These are phyloP conservation scores for Citrus medica DNA, from an alignment of 345 rosid genomes.

Conservation along the genomic window DNA sequence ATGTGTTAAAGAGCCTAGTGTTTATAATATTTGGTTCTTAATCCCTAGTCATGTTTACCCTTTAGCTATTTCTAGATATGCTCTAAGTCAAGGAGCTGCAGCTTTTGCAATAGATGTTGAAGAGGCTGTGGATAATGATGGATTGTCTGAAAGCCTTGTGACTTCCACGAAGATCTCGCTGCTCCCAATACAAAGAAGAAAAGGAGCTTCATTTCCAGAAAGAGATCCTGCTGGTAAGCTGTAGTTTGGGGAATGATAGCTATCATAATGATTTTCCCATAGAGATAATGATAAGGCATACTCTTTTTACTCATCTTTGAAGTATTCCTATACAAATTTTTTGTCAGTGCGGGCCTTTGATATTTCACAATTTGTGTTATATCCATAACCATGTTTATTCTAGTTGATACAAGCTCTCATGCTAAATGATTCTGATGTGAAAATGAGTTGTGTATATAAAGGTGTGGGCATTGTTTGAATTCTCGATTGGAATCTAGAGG, in stretches of 20 bases:
- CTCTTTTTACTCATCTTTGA: background rate
- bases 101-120: slow-evolving; percentile 80
- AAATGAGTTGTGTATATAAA: background rate
- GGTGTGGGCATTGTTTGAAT: background rate
- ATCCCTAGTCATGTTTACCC: slow-evolving; percentile 17
- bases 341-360: background rate
- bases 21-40: background rate
- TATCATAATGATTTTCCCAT: background rate
- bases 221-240: slow-evolving; percentile 46
- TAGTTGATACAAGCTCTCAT: background rate
- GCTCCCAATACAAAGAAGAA: slow-evolving; percentile 61
- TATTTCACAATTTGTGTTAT: background rate
- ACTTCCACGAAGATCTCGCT: slow-evolving; percentile 39
- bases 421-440: background rate
- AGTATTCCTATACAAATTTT: background rate
- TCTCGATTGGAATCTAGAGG: background rate
- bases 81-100: slow-evolving; percentile 76
- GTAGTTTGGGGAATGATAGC: background rate
- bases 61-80: slow-evolving; percentile 49
- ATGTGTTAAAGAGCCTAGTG: background rate
- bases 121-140: slow-evolving; percentile 28
- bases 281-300: background rate
- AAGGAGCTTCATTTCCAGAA: slow-evolving; percentile 22
- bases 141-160: slow-evolving; percentile 23
- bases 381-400: background rate